These are phyloP conservation scores for Hypoxylon sp. DNA, from an alignment of 2,329 filamentous ascomycete species.

Conservation along the genomic window DNA sequence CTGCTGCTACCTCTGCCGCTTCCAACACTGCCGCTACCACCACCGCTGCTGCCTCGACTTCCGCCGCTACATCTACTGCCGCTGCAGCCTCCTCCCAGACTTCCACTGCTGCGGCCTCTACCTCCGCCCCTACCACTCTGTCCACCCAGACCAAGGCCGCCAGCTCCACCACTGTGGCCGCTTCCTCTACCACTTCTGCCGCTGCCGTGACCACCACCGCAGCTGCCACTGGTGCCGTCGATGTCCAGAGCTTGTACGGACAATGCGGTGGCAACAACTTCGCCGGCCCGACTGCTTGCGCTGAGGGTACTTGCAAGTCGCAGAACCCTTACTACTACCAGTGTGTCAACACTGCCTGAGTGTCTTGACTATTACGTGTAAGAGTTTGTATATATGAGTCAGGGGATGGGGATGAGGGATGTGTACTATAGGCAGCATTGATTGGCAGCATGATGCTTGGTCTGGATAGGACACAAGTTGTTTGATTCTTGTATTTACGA, in stretches of 20 bases:
- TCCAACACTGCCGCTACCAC: constrained; percentile 20
- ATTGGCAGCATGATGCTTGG: too few relatives aligned
- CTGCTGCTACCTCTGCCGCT: constrained; percentile 7
- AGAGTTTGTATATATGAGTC: too few relatives aligned
- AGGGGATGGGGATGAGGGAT: too few relatives aligned
- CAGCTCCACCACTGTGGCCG: too few relatives aligned
- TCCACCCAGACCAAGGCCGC: too few relatives aligned
- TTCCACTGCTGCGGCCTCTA: constrained; percentile 20
- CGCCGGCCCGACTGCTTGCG: constrained; percentile 52
- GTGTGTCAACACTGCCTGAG: constrained; percentile 44
- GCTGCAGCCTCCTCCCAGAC: constrained; percentile 25
- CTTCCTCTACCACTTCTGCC: constrained; percentile 13
- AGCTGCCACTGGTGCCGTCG: constrained; percentile 20
- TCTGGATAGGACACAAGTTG: not conserved
- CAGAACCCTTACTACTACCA: constrained; percentile 57
- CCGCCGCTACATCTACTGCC: constrained; percentile 21
- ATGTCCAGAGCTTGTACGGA: constrained; percentile 44
- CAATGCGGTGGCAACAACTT: constrained; percentile 57
- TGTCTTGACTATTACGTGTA: not conserved
- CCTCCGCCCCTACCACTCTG: constrained; percentile 13
- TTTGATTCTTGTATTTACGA: constrained; percentile 29
- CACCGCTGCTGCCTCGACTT: constrained; percentile 13
- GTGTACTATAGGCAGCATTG: too few relatives aligned
- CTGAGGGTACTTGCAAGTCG: constrained; percentile 50
- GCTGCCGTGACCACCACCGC: constrained; percentile 17